Conservation (phyloP, 495 filamentous ascomycete genomes). For the Alectoria sarmentosa region DNA sequence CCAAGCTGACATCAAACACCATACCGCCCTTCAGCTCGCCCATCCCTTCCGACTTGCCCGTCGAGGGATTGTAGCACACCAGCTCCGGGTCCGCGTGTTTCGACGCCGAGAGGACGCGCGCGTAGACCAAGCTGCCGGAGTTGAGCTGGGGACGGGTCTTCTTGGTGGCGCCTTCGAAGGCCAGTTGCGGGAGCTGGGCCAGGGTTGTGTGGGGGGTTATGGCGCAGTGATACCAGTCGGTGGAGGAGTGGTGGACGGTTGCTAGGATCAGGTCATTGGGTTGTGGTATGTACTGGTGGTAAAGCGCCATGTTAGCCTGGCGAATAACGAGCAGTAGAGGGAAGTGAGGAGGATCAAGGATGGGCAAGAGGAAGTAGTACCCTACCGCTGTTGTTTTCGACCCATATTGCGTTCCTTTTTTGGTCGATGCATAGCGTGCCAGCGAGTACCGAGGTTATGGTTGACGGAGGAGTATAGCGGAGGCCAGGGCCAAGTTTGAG, state of each 20-base stretch:
- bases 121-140: constrained; percentile 75
- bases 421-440: constrained; percentile 69
- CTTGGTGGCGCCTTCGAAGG: constrained; percentile 86
- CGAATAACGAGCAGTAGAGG: not conserved
- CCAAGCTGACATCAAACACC: constrained; percentile 72
- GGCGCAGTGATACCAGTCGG: constrained; percentile 69
- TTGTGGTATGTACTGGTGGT: constrained; percentile 69
- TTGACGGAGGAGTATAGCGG: constrained; percentile 60
- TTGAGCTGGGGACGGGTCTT: constrained; percentile 79
- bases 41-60: constrained; percentile 83
- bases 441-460: constrained; percentile 68
- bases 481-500: constrained; percentile 84
- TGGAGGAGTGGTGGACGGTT: constrained; percentile 64
- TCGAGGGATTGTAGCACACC: constrained; percentile 76
- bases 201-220: constrained; percentile 63
- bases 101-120: constrained; percentile 64
- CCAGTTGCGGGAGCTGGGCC: constrained; percentile 73
- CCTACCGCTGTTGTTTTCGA: constrained; percentile 60
- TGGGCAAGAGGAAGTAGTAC: constrained; percentile 35
- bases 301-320: constrained; percentile 33
- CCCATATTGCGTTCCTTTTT: constrained; percentile 72
- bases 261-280: constrained; percentile 78
- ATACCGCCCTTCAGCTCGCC: constrained; percentile 83
- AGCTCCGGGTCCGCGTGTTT: constrained; percentile 83
- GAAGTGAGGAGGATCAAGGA: not conserved